Percentiles rank a stretch among this genome's conserved stretches.
Conservation (phyloP, 352 stramenopile species). For the Phytophthora fragariae region DNA sequence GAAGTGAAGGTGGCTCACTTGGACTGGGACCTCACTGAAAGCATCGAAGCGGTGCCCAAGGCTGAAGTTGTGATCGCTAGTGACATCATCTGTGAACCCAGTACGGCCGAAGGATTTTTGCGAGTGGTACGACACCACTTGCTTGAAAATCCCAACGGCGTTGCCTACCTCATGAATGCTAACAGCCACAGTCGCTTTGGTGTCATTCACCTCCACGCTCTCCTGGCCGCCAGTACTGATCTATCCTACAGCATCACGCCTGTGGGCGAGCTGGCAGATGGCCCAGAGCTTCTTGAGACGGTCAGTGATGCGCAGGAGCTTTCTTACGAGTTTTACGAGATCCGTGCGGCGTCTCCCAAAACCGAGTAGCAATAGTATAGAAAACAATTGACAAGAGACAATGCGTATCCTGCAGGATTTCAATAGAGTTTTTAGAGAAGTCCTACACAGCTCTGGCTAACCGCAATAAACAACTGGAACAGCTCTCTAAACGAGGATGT, state of each 20-base stretch:
- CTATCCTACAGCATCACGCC: conserved; percentile 78
- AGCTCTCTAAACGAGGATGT: conserved; percentile 56
- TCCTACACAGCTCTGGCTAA: not conserved
- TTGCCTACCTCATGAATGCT: conserved; percentile 89
- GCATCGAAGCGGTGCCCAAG: conserved; percentile 59
- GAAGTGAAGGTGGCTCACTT: conserved; percentile 65
- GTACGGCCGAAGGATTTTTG: conserved; percentile 87
- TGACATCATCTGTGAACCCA: conserved; percentile 90
- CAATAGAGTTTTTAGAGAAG: conserved; percentile 5
- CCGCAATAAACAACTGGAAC: too few species aligned
- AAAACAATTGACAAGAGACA: not conserved
- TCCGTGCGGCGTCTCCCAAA: conserved; percentile 46
- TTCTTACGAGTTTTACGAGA: conserved; percentile 91
- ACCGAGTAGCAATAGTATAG: conserved; percentile 23
- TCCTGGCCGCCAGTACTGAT: conserved; percentile 63
- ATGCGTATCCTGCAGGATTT: not conserved
- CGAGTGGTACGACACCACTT: conserved; percentile 77
- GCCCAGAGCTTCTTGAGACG: conserved; percentile 72
- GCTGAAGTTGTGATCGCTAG: conserved; percentile 87
- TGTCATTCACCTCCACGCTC: conserved; percentile 72
- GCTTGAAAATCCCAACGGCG: conserved; percentile 40
- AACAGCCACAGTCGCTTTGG: conserved; percentile 89
- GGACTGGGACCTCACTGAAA: conserved; percentile 83
- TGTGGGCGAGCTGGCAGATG: conserved; percentile 65
- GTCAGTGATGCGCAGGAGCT: conserved; percentile 79